Evolutionary conservation across 2,329 filamentous ascomycete genomes (phyloP), one percentile per base, ranked within the genome.

Genomic region (Fusarium praegraminearum): DNA sequence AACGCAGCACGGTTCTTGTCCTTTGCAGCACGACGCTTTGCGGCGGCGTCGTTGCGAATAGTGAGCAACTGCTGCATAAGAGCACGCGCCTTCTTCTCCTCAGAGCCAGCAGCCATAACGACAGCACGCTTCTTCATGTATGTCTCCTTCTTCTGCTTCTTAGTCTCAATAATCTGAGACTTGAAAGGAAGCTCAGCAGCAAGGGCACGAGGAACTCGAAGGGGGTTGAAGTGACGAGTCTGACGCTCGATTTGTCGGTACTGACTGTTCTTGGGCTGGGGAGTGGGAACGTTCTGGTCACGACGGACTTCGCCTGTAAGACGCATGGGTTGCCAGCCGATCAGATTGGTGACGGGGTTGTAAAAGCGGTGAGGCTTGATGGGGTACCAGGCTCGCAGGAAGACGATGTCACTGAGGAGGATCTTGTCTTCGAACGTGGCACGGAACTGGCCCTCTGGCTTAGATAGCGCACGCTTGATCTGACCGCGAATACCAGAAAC

Each of bases 341-440:
- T 86, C 40, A 98, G 87, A 80, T 99, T 97, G 62, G 93, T 96
- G 57, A 97, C 94, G 2, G 94, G 93, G 80, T 98, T 98, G 85
- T 98, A 98, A 87, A 97, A 99, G 62, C 94, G 91, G 80, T 94
- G 94, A 3, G 96, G 96, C 76, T 94, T 94, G 80, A 99, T 90
- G 12, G 96, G 93, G 80, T 97, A 98, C 97, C 97, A 99, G 3
- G 96, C 95, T 50, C 96, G 89, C 40, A 99, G 83, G 84, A 99
- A 98, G 67, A 98, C 92, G 72, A 99, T 97, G 78, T 99, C 96
- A 79, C 90, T 93, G 87, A 97, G 94, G 53, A 99, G 86, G 67
- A 99, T 93, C 84, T 98, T 99, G 86, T 99, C 96, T 80, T 99
- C 96, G 74, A 99, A 99, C 0, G 96, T 98, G 26, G 96, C 96